A percentile compares a stretch with the other conserved stretches of the same genome.
These are phyloP conservation scores for Candida sp. DNA, from an alignment of 1,139 yeast species.

Conservation along the genomic window DNA sequence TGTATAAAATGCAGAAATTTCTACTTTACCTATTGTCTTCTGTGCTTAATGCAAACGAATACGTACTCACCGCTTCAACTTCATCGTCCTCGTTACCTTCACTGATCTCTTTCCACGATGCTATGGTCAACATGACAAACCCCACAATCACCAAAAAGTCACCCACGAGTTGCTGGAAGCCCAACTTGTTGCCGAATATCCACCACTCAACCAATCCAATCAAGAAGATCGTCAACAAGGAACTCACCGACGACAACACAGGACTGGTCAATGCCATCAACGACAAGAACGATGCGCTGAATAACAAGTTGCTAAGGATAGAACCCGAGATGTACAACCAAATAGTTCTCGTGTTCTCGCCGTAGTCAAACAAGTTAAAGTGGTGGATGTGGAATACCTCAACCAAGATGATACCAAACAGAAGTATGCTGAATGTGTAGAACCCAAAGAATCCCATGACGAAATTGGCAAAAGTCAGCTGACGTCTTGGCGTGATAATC, in stretches of 20 bases:
- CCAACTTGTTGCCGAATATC: slow-evolving; percentile 61
- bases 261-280: slow-evolving; percentile 88
- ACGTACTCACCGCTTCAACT: slow-evolving; percentile 47
- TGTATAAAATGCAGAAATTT: too few relatives aligned
- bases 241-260: slow-evolving; percentile 82
- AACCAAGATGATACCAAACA: slow-evolving; percentile 52
- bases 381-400: slow-evolving; percentile 61
- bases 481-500: slow-evolving; percentile 50
- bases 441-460: slow-evolving; percentile 61
- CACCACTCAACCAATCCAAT: slow-evolving; percentile 84
- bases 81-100: slow-evolving; percentile 67
- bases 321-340: slow-evolving; percentile 55
- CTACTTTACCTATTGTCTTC: slow-evolving; percentile 12
- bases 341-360: slow-evolving; percentile 36
- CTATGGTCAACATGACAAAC: slow-evolving; percentile 68
- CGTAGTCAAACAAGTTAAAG: slow-evolving; percentile 57
- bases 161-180: slow-evolving; percentile 55
- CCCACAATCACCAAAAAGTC: slow-evolving; percentile 67
- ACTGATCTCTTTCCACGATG: slow-evolving; percentile 76
- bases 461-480: slow-evolving; percentile 51
- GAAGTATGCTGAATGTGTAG: slow-evolving; percentile 55
- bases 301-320: slow-evolving; percentile 64
- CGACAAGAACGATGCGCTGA: slow-evolving; percentile 75
- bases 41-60: slow-evolving; percentile 47
- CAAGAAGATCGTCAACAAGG: slow-evolving; percentile 75